Evolutionary conservation across 2,329 filamentous ascomycete genomes (phyloP), one percentile per base, ranked within the genome.

Genomic region (Hyphodiscus sp.): DNA sequence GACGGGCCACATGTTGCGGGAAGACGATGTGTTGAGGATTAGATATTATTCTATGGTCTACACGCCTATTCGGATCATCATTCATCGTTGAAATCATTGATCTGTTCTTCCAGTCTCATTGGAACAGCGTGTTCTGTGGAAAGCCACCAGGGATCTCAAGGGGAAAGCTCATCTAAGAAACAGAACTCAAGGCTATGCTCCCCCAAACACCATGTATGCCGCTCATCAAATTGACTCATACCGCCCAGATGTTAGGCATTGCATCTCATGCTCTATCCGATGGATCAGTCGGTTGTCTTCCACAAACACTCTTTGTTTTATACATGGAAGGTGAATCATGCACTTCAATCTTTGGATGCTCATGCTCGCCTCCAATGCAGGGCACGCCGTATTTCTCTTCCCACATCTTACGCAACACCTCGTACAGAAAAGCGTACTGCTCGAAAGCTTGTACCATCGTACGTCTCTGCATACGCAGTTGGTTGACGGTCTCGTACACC

Each of bases 361-460:
- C 11, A 13, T 64, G 58, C 18, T 65, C 63, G 30, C 63, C 64
- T 13, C 62, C 63, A 38, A 58, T 48, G 54, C 60, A 63, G n/a
- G 54, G 54, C 33, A 55, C 49, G 15, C 20, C 50, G 51, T 87
- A 83, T 64, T 78, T 83, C 33, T 88, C 83, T 57, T 82, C 73
- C 84, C 87, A 91, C 51, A 83, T 74, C 67, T 90, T 86, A 49
- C 83, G 80, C 64, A 96, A 70, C 1, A 95, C 89, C 65, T 91
- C 83, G 72, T 99, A 97, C 53, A 99, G 81, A 68, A 97, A 96
- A 41, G 81, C 72, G 64, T 88, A 94, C 69, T 99, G 94, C 47
- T 79, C 69, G 63, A 92, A 87, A 45, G 88, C 86, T 72, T 97
- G 94, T 5, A 99, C 94, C 94, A 99, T 99, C 71, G 86, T 89